phyloP scores from a whole-genome alignment of 2,329 filamentous ascomycete genomes.

The Aureobasidium vineae region DNA sequence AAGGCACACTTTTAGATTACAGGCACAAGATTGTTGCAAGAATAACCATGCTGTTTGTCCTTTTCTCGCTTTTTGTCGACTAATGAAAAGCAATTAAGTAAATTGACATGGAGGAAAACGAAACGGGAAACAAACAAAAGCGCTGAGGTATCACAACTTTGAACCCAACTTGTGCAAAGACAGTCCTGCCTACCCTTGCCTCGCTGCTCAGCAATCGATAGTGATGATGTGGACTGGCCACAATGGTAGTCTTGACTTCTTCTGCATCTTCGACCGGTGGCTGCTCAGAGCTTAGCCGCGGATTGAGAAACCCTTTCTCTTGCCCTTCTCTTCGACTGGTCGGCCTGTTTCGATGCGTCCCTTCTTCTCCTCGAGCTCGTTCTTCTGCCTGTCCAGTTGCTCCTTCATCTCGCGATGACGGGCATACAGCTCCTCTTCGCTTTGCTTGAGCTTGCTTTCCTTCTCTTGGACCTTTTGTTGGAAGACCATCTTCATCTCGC shows the following conservation, averaged over 20 bases:
- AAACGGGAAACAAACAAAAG: constrained; percentile 28
- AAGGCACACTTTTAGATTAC: not conserved
- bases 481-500: constrained; percentile 99
- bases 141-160: constrained; percentile 38
- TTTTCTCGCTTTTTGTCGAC: constrained; percentile 19
- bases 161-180: constrained; percentile 30
- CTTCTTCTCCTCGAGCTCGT: constrained; percentile 99
- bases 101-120: constrained; percentile 28
- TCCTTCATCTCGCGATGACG: constrained; percentile 99
- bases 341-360: constrained; percentile 88
- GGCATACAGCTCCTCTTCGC: constrained; percentile 97
- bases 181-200: constrained; percentile 21
- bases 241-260: constrained; percentile 31
- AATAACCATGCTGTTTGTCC: constrained; percentile 26
- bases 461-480: constrained; percentile 99
- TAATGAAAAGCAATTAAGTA: constrained; percentile 26
- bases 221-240: constrained; percentile 34
- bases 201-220: constrained; percentile 27
- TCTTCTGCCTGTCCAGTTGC: constrained; percentile 90
- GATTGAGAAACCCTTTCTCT: constrained; percentile 99
- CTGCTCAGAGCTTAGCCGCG: constrained; percentile 48
- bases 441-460: constrained; percentile 99
- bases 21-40: not conserved
- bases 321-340: constrained; percentile 95
- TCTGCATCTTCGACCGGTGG: constrained; percentile 13